Base-by-base conservation (phyloP, 2,329 filamentous ascomycete genomes). In the Pseudogymnoascus sp. region DNA sequence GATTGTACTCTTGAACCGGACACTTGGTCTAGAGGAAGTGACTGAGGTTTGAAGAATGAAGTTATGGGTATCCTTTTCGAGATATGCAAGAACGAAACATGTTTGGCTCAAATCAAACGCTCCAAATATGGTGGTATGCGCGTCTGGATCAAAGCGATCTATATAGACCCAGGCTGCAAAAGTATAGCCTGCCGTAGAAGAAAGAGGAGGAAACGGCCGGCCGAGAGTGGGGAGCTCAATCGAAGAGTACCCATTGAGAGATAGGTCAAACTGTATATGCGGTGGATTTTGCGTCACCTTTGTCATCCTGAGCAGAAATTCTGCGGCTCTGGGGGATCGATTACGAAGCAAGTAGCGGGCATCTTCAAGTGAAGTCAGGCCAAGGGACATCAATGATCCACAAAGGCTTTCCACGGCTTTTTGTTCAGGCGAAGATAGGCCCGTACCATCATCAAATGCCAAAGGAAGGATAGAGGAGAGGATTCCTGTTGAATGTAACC, bases 41-140 rank as follows among this genome's bases (percentile, higher is more conserved):
- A 97, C 89, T 15, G 94, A 97, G 6, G 95, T 97, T 75, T 99
- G 94, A 5, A 99, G 79, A 67, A 99, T 99, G 67, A 99, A 89
- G 74, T 96, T 94, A 64, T 84, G 89, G 1, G 91, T 96, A 72
- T 97, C 92, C 71, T 88, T 92, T 73, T 99, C 95, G 39, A 99
- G 80, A 71, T 99, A 99, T 64, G 92, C 87, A 68, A 99, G 84
- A 36, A 99, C 77, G 70, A 99, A 99, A 74, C 94, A 99, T 4
- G 90, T 91, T 73, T 97, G 93, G 4, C 86, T 91, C 3, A 87
- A 81, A 75, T 99, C 94, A 74, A 95, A 97, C 7, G 94, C 90
- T 27, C 94, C 94, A 73, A 99, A 99, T 12, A 99, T 82, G 0
- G 94, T 99, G 0, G 94, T 99, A 73, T 99, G 94, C 13, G 89